phyloP scores from a whole-genome alignment of 2,329 filamentous ascomycete genomes.

The Emergomyces pasteurianus region DNA sequence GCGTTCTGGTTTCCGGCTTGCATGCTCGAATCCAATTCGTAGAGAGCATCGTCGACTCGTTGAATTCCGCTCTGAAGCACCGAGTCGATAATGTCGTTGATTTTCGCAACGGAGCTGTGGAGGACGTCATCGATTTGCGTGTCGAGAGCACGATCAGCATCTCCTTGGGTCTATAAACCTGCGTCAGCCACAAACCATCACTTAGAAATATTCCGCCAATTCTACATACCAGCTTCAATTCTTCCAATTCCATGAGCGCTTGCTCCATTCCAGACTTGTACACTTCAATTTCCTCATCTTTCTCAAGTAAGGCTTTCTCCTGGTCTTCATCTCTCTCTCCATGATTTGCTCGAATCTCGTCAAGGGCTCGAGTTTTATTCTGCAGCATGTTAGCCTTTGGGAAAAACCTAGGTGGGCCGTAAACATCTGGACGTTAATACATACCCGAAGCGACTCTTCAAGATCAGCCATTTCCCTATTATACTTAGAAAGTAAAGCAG shows the following conservation, averaged over 20 bases:
- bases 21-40: constrained; percentile 95
- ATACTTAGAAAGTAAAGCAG: constrained; percentile 86
- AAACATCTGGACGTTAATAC: too few species aligned
- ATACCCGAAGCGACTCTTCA: constrained; percentile 66
- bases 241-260: constrained; percentile 81
- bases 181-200: background rate
- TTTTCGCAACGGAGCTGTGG: constrained; percentile 75
- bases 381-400: constrained; percentile 28
- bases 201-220: background rate
- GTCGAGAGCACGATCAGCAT: constrained; percentile 69
- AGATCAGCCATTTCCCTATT: constrained; percentile 96
- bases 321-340: constrained; percentile 75
- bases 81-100: constrained; percentile 95
- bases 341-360: constrained; percentile 67
- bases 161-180: constrained; percentile 50
- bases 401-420: too few species aligned
- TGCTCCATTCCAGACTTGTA: constrained; percentile 98
- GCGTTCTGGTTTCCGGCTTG: constrained; percentile 98
- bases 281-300: constrained; percentile 95
- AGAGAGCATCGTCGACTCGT: constrained; percentile 89
- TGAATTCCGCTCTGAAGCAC: constrained; percentile 87
- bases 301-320: constrained; percentile 74
- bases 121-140: constrained; percentile 85
- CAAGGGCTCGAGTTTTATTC: constrained; percentile 76
- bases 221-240: constrained; percentile 51